A percentile compares a stretch with the other conserved stretches of the same genome.
Evolutionary conservation across 805 yeast genomes (phyloP).

Genomic region (Candida tallmaniae): DNA sequence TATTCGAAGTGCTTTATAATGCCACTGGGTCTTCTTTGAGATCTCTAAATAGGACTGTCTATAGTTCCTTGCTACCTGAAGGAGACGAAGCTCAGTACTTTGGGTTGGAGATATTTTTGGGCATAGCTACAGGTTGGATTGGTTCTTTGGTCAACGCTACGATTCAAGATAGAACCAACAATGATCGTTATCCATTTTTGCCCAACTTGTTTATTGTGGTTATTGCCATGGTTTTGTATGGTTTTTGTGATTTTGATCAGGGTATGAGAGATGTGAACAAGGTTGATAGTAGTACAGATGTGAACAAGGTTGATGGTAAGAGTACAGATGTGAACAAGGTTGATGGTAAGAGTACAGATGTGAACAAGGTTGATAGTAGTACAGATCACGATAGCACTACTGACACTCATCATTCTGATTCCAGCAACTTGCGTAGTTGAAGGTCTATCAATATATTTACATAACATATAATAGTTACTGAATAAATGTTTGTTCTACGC

Average conservation of each 20-base stretch:
- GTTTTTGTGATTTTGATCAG: constrained; percentile 24
- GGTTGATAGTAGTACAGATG: too few relatives aligned
- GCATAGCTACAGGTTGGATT: constrained; percentile 40
- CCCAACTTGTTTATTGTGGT: constrained; percentile 29
- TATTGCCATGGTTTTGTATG: constrained; percentile 20
- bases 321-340: too few relatives aligned
- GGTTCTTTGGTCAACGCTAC: constrained; percentile 34
- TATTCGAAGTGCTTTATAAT: constrained; percentile 33
- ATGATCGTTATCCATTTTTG: constrained; percentile 33
- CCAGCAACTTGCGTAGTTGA: neutral
- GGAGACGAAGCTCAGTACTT: constrained; percentile 42
- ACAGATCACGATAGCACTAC: neutral
- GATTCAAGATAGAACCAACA: constrained; percentile 36
- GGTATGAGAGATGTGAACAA: constrained; percentile 25
- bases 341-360: neutral
- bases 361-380: neutral
- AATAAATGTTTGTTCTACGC: constrained; percentile 9
- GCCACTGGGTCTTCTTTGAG: constrained; percentile 32
- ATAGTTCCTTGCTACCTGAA: constrained; percentile 34
- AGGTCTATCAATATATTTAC: neutral
- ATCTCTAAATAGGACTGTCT: constrained; percentile 31
- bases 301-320: too few relatives aligned
- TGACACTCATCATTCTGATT: neutral
- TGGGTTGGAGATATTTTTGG: constrained; percentile 38
- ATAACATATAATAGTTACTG: too few relatives aligned